phyloP scores from a whole-genome alignment of 371 early-diverging fungal genomes.

The Mucor indicus region DNA sequence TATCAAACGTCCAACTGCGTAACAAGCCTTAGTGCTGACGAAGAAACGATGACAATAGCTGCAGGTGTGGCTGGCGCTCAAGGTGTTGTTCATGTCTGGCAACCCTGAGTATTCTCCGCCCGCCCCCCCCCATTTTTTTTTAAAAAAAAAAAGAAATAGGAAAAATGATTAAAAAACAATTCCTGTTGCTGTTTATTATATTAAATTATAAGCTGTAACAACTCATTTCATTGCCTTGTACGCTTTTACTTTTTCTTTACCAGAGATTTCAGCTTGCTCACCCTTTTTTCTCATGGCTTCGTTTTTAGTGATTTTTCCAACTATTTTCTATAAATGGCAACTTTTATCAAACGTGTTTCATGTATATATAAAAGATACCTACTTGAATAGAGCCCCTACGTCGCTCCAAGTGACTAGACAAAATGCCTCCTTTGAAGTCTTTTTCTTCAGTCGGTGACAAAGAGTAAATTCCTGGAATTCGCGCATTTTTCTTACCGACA shows the following conservation, averaged over 20 bases:
- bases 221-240: background rate
- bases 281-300: constrained; percentile 3
- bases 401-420: no score
- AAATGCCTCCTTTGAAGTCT: no score
- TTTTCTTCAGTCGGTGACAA: no score
- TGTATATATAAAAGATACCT: no score
- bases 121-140: no score
- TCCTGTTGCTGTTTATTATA: background rate
- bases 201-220: background rate
- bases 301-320: constrained; percentile 8
- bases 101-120: no score
- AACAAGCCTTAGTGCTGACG: constrained; percentile 31
- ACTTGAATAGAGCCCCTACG: no score
- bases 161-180: no score
- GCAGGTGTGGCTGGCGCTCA: constrained; percentile 41
- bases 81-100: constrained; percentile 39
- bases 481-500: no score
- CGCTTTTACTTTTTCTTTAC: constrained; percentile 1
- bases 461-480: no score
- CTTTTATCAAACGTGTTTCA: background rate
- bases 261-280: background rate
- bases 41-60: constrained; percentile 30
- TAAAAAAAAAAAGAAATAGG: no score
- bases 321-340: constrained; percentile 9
- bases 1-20: constrained; percentile 33